Base-by-base conservation (phyloP, 2,329 filamentous ascomycete species). In the Verruconis gallopava region DNA sequence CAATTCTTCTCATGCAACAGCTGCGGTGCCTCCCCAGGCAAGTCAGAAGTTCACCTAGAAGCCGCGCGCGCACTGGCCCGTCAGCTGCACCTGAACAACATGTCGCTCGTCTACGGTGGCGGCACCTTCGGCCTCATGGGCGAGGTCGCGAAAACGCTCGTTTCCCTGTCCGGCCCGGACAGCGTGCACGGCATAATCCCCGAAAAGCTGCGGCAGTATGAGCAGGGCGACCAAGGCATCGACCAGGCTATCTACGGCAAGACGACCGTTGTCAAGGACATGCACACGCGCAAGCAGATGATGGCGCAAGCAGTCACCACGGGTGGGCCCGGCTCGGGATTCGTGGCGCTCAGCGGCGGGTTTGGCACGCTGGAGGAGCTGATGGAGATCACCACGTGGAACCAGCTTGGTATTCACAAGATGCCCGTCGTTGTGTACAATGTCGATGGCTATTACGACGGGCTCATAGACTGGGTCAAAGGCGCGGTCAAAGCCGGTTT, bases 331-430 rank as follows among this genome's bases (percentile, higher is more conserved):
- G 89, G 89, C 1, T 81, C 77, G 44, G 89, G 89, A 11, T 98
- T 98, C 64, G 77, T 98, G 32, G 86, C 86, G 20, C 66, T 98
- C 45, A 77, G 75, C 43, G 89, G 89, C 34, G 91, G 91, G 1
- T 98, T 89, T 61, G 91, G 91, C 15, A 98, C 91, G 2, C 73
- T 96, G 58, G 91, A 98, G 66, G 91, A 98, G 70, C 72, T 98
- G 57, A 86, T 94, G 62, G 85, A 93, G 66, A 77, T 85, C 2
- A 79, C 78, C 19, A 93, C 85, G 9, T 98, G 91, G 88, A 96
- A 95, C 61, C 91, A 96, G 66, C 65, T 98, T 38, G 89, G 91
- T 1, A 96, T 98, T 50, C 91, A 96, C 63, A 71, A 71, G 51
- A 69, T 73, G 38, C 83, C 81, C 3, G 78, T 96, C 36, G 78